Percentiles rank a stretch among this genome's conserved stretches.
These are phyloP conservation scores for Rhizopogon vulgaris DNA, from an alignment of 768 basidiomycete species.

Conservation along the genomic window DNA sequence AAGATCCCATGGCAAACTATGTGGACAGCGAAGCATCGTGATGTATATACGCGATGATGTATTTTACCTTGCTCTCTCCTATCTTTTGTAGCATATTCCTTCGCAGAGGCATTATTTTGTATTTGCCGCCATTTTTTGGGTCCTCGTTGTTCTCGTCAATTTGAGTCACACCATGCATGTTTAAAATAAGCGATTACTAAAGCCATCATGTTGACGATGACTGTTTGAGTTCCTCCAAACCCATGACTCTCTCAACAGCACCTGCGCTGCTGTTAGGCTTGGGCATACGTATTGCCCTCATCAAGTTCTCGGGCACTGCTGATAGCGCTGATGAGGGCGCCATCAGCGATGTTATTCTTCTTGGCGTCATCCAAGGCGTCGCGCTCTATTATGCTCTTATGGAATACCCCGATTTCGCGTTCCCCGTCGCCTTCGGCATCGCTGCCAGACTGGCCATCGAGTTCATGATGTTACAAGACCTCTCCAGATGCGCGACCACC, in stretches of 20 bases:
- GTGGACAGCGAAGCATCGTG: constrained; percentile 46
- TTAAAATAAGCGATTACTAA: constrained; percentile 16
- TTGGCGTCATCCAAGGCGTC: constrained; percentile 72
- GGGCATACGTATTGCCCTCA: constrained; percentile 64
- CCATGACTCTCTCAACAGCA: constrained; percentile 45
- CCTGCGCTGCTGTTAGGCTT: constrained; percentile 70
- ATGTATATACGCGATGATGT: constrained; percentile 9
- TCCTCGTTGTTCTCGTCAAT: constrained; percentile 5
- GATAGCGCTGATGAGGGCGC: constrained; percentile 29
- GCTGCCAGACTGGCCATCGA: constrained; percentile 59
- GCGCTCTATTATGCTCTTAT: constrained; percentile 62
- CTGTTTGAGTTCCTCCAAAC: constrained; percentile 14
- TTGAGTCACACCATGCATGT: constrained; percentile 10
- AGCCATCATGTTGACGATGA: constrained; percentile 5
- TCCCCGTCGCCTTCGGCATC: constrained; percentile 53
- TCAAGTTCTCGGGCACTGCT: constrained; percentile 43
- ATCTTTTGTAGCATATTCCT: constrained; percentile 1
- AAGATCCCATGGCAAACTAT: constrained; percentile 94
- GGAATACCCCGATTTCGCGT: constrained; percentile 45
- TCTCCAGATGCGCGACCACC: constrained; percentile 49
- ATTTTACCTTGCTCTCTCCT: background rate
- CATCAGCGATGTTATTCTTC: constrained; percentile 55
- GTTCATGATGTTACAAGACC: constrained; percentile 49
- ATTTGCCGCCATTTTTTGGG: constrained; percentile 1
- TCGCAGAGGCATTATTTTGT: background rate